phyloP scores from a whole-genome alignment of 257 asterid genomes.

The Solanum gandarillasii region DNA sequence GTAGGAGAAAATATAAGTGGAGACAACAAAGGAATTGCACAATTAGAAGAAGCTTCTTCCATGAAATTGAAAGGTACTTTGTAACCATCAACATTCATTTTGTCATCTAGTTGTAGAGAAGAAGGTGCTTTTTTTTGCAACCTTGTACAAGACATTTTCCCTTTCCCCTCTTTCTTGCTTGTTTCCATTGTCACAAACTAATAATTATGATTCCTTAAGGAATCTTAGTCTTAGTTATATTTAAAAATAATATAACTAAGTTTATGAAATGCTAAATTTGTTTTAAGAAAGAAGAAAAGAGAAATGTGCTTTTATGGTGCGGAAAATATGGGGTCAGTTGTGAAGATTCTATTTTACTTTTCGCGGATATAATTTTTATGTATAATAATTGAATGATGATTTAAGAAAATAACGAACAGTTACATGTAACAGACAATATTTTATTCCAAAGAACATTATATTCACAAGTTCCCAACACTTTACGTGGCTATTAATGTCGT shows the following conservation, averaged over 20 bases:
- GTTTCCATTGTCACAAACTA: neutral
- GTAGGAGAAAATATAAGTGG: slow-evolving; percentile 1
- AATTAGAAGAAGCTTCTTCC: slow-evolving; percentile 9
- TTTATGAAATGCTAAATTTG: neutral
- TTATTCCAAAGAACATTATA: neutral
- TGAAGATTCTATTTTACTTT: neutral
- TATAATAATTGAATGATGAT: neutral
- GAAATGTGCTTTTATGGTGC: slow-evolving; percentile 6
- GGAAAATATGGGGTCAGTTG: slow-evolving; percentile 12
- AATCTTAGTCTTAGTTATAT: neutral
- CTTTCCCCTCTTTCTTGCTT: neutral
- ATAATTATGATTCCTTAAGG: neutral
- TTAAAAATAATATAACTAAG: neutral
- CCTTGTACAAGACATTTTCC: slow-evolving; percentile 7
- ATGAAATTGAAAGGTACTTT: neutral
- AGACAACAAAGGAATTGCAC: slow-evolving; percentile 15
- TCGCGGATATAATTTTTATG: neutral
- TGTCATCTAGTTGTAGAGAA: slow-evolving; percentile 3
- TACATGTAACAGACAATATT: neutral
- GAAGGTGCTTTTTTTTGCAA: slow-evolving; percentile 22
- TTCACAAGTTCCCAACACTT: neutral
- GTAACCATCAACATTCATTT: neutral
- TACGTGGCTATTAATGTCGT: neutral
- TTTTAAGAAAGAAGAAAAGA: neutral
- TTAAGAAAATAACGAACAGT: neutral